A percentile compares a stretch with the other conserved stretches of the same genome.
phyloP scores from a whole-genome alignment of 1,284 basidiomycete genomes.

The Pyrrhoderma noxium region DNA sequence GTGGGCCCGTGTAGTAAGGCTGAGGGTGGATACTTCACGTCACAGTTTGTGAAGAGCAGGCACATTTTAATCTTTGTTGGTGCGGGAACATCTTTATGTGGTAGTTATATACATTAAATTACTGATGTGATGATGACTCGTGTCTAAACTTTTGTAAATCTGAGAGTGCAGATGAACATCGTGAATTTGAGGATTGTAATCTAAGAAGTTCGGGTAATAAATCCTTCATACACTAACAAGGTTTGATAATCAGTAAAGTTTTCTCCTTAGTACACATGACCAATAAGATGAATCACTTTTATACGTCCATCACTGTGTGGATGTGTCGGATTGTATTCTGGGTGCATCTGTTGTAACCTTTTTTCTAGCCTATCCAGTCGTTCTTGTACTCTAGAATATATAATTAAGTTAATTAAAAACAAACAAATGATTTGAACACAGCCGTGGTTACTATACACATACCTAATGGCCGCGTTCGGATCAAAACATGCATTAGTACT shows the following conservation, averaged over 20 bases:
- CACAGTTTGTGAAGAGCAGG: no score
- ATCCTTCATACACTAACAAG: not conserved
- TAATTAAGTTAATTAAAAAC: no score
- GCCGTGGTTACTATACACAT: conserved; percentile 22
- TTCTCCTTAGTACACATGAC: not conserved
- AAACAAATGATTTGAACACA: not conserved
- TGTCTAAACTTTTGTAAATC: no score
- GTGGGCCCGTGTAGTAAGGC: no score
- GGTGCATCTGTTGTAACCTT: not conserved
- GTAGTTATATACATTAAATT: no score
- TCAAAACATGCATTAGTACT: conserved; percentile 78
- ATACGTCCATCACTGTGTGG: conserved; percentile 5
- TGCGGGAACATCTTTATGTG: no score
- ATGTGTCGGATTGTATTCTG: conserved; percentile 5
- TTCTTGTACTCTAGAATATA: conserved; percentile 29
- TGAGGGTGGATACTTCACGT: no score
- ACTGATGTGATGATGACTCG: no score
- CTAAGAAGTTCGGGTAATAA: conserved; percentile 2
- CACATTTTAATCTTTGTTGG: no score
- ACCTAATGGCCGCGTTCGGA: conserved; percentile 69
- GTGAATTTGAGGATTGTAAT: not conserved
- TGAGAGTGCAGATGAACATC: not conserved
- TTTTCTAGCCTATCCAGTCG: conserved; percentile 5
- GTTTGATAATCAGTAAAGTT: not conserved
- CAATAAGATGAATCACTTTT: not conserved